Base-by-base conservation (phyloP, 805 yeast genomes). In the Alloascoidea africana region DNA sequence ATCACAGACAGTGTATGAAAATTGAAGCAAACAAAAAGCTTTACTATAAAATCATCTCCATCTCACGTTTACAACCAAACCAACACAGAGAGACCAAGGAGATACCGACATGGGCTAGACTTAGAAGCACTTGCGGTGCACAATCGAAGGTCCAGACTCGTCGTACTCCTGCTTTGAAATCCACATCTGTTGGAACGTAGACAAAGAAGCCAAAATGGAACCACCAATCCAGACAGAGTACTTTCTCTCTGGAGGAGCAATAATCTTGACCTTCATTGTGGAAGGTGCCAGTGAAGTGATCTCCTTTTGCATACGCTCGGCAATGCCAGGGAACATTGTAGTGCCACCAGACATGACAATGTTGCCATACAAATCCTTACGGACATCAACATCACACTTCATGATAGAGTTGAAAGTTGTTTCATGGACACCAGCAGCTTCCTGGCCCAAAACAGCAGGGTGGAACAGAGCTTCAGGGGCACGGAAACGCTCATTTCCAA, bases 171-270 rank as follows among this genome's bases (percentile, higher is more conserved):
- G 97, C 79, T 91, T 91, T 62, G 97, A 87, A 83, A 91, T 86
- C 98, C 98, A 91, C 97, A 91, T 89, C 73, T 91, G 97, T 77
- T 91, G 97, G 96, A 91, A 91, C 65, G 98, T 91, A 47, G 96
- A 84, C 65, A 91, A 79, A 44, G 96, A 86, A 51, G 98, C 96
- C 68, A 91, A 79, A 60, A 91, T 91, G 55, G 97, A 91, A 73
- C 98, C 98, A 77, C 98, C 98, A 51, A 91, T 91, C 98, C 98
- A 91, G 71, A 87, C 96, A 58, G 95, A 83, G 82, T 83, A 91
- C 70, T 91, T 91, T 70, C 98, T 81, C 71, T 91, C 98, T 52
- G 97, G 97, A 53, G 97, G 96, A 63, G 98, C 98, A 63, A 82
- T 82, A 63, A 91, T 87, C 82, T 91, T 91, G 61, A 91, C 95